Conservation (phyloP, 1,284 basidiomycete genomes). For the Ganoderma sinense region DNA sequence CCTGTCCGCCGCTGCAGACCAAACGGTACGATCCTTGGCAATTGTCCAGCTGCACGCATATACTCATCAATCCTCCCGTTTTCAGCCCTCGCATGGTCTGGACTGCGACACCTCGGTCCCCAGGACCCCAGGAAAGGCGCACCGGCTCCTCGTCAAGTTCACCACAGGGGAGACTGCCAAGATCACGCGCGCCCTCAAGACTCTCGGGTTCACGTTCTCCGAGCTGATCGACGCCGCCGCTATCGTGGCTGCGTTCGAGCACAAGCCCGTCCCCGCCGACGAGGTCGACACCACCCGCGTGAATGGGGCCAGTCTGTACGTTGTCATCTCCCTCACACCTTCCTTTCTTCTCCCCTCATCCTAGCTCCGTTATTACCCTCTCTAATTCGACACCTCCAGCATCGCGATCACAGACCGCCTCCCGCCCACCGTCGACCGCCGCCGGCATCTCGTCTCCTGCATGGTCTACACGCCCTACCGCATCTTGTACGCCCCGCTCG, state of each 20-base stretch:
- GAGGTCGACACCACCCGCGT: neutral
- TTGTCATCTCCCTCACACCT: neutral
- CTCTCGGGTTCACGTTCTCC: neutral
- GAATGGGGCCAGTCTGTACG: neutral
- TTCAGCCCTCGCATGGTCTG: neutral
- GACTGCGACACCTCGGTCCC: neutral
- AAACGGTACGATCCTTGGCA: neutral
- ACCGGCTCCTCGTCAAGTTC: neutral
- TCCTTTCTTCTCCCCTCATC: neutral
- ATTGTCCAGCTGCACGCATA: neutral
- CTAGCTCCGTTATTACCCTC: too few species aligned
- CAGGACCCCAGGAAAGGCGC: neutral
- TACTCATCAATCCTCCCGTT: neutral
- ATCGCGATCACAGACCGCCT: neutral
- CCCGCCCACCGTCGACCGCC: conserved; percentile 1
- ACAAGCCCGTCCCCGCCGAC: neutral
- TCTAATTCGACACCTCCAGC: too few species aligned
- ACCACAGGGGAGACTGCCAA: neutral
- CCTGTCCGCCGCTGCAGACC: neutral
- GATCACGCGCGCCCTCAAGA: neutral
- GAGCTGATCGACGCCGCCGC: neutral
- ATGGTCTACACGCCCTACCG: neutral
- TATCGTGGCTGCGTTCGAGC: neutral
- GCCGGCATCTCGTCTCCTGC: neutral
- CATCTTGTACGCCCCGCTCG: neutral